Evolutionary conservation across 768 basidiomycete genomes (phyloP), one percentile per base, ranked within the genome.

Genomic region (Dioszegia hungarica): DNA sequence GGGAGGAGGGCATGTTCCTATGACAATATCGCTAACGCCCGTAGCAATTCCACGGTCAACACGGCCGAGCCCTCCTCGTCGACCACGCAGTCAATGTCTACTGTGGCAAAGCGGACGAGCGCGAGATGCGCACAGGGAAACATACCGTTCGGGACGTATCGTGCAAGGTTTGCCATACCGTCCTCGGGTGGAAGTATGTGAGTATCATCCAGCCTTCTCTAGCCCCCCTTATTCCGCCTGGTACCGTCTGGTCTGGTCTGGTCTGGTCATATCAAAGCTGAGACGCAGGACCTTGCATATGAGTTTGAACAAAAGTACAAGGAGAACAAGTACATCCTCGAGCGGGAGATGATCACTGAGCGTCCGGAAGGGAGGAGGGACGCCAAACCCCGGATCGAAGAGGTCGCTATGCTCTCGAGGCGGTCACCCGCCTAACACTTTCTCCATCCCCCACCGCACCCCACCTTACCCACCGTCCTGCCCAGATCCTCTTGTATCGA

Each of bases 121-220:
- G 95, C 60, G 84, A 85, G 56, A 99, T 98, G 94, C 93, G 92
- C 28, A 99, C 94, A 20, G 94, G 94, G 20, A 85, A 88, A 67
- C 95, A 99, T 78, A 89, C 87, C 25, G 94, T 99, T 31, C 86
- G 94, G 55, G 94, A 99, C 75, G 90, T 98, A 61, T 89, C 84
- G 77, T 99, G 94, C 77, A 79, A 81, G 80, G 94, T 93, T 77
- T 99, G 94, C 77, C 82, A 84, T 58, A 83, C 82, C 47, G 83
- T 82, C 17, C 82, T 99, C 29, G 94, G 94, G 54, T 98, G 95
- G 94, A 97, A 97, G 91, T 99, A 99, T 76, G 95, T 90, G 74
- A 76, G 86, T 79, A 15, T 17, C 33, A n/a, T n/a, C n/a, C n/a
- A n/a, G n/a, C n/a, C n/a, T n/a, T n/a, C n/a, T 48, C 22, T 47